Evolutionary conservation across 345 rosid species (phyloP).

Genomic region (Rhodamnia rubescens): DNA sequence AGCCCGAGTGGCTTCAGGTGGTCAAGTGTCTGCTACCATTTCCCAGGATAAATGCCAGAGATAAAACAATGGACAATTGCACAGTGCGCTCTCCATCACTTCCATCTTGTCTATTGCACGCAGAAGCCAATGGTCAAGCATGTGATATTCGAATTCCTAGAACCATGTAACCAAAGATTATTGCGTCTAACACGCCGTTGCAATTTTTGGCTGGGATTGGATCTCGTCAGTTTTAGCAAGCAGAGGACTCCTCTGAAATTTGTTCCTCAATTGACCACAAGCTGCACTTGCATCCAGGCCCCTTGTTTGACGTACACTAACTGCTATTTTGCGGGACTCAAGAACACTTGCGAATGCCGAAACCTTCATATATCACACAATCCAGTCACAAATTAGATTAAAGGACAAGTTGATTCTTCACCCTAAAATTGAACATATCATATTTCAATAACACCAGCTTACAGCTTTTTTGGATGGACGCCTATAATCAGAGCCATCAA

Average conservation of each 20-base stretch:
- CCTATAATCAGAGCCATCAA: conserved; percentile 73
- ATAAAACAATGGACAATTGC: not conserved
- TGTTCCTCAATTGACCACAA: conserved; percentile 93
- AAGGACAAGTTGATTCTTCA: not conserved
- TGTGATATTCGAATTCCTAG: not conserved
- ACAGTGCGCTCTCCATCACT: not conserved
- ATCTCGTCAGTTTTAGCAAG: conserved; percentile 14
- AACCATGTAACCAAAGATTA: not conserved
- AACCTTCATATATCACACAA: conserved; percentile 22
- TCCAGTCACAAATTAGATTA: not conserved
- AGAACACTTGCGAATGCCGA: conserved; percentile 58
- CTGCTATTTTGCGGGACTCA: conserved; percentile 69
- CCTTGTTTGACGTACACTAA: conserved; percentile 70
- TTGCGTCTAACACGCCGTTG: conserved; percentile 15
- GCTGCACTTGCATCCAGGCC: conserved; percentile 97
- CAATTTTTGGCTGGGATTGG: conserved; percentile 29
- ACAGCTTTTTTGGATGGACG: conserved; percentile 80
- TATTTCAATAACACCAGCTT: conserved; percentile 1
- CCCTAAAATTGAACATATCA: not conserved
- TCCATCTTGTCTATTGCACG: not conserved
- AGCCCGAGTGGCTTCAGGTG: not conserved
- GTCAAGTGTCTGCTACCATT: not conserved
- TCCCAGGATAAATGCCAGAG: not conserved
- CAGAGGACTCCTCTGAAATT: conserved; percentile 85
- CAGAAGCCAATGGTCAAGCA: not conserved